These are phyloP conservation scores for Austroboletus festivus DNA, from an alignment of 768 basidiomycete species.

Conservation along the genomic window DNA sequence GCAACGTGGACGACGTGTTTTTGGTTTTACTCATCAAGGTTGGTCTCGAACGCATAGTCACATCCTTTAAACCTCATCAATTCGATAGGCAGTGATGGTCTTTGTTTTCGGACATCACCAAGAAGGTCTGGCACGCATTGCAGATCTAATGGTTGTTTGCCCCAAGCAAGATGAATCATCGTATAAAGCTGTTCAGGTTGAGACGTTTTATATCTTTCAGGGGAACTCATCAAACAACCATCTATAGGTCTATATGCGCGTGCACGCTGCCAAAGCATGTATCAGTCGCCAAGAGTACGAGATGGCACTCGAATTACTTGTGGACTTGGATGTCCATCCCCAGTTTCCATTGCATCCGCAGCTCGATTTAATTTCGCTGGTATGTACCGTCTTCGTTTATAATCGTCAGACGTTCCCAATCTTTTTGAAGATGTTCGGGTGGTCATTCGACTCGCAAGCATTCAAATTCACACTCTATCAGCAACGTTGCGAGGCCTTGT, in stretches of 20 bases:
- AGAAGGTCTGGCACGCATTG: neutral
- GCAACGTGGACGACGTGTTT: neutral
- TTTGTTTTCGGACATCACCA: neutral
- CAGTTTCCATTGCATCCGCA: neutral
- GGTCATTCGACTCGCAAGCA: neutral
- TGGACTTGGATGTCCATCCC: neutral
- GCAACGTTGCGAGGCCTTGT: neutral
- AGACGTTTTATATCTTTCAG: neutral
- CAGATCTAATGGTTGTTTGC: neutral
- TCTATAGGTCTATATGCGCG: neutral
- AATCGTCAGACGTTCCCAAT: neutral
- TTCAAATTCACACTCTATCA: neutral
- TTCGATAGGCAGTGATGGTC: neutral
- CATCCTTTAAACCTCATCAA: neutral
- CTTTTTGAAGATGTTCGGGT: neutral
- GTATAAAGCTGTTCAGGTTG: neutral
- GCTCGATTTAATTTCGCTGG: neutral
- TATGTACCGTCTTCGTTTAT: neutral
- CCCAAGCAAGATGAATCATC: neutral
- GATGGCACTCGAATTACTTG: neutral
- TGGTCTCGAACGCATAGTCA: neutral
- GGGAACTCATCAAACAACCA: neutral
- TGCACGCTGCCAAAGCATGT: neutral
- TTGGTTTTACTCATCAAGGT: neutral
- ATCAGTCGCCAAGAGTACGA: neutral